phyloP scores from a whole-genome alignment of 805 yeast genomes.

The Monosporozyma aerobia region DNA sequence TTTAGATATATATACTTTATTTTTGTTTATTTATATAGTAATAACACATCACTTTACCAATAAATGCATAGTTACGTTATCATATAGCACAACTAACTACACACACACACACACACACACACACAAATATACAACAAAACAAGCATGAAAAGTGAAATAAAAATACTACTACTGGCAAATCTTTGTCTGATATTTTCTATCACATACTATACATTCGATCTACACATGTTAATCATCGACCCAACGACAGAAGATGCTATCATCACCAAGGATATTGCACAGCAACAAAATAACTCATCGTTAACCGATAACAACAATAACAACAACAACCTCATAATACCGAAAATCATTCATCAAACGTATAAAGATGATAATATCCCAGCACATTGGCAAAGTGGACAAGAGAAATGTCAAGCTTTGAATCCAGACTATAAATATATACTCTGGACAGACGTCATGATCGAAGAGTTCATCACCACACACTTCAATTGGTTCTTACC shows the following conservation, averaged over 20 bases:
- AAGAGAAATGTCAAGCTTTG: conserved; percentile 58
- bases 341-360: conserved; percentile 88
- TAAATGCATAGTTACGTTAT: background rate
- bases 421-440: conserved; percentile 84
- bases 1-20: too few species aligned
- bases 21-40: background rate
- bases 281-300: conserved; percentile 20
- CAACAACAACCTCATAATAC: conserved; percentile 38
- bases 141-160: conserved; percentile 53
- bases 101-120: too few species aligned
- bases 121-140: background rate
- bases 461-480: conserved; percentile 68
- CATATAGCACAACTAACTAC: too few species aligned
- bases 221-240: conserved; percentile 61
- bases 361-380: conserved; percentile 74
- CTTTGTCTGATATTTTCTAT: conserved; percentile 41
- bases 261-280: conserved; percentile 37
- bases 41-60: background rate
- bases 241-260: conserved; percentile 57
- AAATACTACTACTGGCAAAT: conserved; percentile 51
- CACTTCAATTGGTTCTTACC: conserved; percentile 77
- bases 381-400: conserved; percentile 69
- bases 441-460: conserved; percentile 81
- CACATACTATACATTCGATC: conserved; percentile 54
- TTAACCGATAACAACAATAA: background rate